A percentile compares a stretch with the other conserved stretches of the same genome.
Conservation (phyloP, 1,284 basidiomycete genomes). For the Puccinia coronata region DNA sequence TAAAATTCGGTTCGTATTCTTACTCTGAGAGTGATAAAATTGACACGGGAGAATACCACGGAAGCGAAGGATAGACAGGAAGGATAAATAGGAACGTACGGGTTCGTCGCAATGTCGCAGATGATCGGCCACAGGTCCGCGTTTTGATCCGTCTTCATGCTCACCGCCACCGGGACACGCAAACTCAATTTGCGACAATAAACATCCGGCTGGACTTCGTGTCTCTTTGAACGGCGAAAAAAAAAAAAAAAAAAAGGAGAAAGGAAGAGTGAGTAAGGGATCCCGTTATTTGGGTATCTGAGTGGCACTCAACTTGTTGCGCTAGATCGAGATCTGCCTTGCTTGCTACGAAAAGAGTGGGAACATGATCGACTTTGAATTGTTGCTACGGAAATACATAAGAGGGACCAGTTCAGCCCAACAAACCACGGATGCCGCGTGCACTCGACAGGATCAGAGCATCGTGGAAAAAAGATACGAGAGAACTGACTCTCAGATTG, state of each 20-base stretch:
- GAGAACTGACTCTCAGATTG: constrained; percentile 75
- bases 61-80: constrained; percentile 53
- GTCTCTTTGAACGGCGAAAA: constrained; percentile 71
- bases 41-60: too few species aligned
- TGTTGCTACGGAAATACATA: constrained; percentile 71
- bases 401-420: neutral
- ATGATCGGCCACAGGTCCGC: constrained; percentile 88
- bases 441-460: neutral
- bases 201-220: constrained; percentile 97
- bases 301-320: constrained; percentile 68
- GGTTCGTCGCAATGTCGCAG: constrained; percentile 78
- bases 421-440: neutral
- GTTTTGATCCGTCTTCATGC: constrained; percentile 76
- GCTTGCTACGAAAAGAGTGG: constrained; percentile 94
- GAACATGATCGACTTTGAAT: constrained; percentile 89
- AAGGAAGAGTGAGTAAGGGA: neutral
- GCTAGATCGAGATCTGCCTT: constrained; percentile 97
- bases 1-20: too few species aligned
- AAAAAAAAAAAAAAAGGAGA: constrained; percentile 47
- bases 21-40: too few species aligned
- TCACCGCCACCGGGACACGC: constrained; percentile 85
- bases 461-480: neutral
- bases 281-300: neutral
- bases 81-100: constrained; percentile 65
- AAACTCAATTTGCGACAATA: constrained; percentile 83